phyloP scores from a whole-genome alignment of 176 grass and related monocot species.

The Rhynchospora pubera region DNA sequence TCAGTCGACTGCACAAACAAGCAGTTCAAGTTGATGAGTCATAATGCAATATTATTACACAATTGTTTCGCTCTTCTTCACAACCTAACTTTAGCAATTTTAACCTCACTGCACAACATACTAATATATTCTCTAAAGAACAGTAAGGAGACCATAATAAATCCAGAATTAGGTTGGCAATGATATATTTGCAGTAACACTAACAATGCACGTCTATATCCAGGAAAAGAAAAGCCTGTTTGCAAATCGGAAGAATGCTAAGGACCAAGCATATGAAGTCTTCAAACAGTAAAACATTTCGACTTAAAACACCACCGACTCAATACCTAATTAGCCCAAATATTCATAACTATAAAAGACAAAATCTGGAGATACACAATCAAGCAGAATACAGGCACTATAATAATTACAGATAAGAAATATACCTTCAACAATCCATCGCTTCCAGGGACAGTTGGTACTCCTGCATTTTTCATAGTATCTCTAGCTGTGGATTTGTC shows the following conservation, averaged over 20 bases:
- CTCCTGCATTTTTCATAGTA: conserved; percentile 52
- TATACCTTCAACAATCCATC: conserved; percentile 42
- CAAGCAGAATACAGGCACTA: background rate
- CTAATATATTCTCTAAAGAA: background rate
- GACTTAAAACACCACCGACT: background rate
- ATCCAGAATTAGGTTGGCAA: background rate
- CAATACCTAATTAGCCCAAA: background rate
- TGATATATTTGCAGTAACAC: background rate
- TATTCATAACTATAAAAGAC: background rate
- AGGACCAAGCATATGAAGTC: background rate
- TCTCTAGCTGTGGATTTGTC: conserved; percentile 54
- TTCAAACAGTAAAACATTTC: background rate
- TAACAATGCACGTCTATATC: background rate
- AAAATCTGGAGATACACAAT: background rate
- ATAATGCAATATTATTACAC: conserved; percentile 3
- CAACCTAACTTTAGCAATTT: background rate
- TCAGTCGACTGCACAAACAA: conserved; percentile 41
- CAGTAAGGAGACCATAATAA: background rate
- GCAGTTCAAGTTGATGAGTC: background rate
- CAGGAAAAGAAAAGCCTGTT: background rate
- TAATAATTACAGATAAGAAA: background rate
- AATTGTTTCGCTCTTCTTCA: background rate
- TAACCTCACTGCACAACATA: background rate
- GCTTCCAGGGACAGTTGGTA: conserved; percentile 49
- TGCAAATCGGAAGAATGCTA: background rate